Evolutionary conservation across 208 protist genomes (phyloP).

Genomic region (Naegleria lovaniensis): DNA sequence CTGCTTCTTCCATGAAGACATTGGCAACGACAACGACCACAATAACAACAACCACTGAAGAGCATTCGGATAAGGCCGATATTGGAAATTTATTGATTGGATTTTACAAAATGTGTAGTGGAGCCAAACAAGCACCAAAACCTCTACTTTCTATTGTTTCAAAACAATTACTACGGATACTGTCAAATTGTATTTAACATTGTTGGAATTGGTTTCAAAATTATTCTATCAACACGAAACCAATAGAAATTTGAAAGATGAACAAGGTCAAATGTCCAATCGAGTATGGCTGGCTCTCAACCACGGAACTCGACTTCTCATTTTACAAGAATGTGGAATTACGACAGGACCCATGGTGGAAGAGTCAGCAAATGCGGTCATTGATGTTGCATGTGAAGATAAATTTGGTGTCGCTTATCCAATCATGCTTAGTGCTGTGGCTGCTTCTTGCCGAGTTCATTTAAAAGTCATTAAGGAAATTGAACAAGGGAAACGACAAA

Average conservation of each 20-base stretch:
- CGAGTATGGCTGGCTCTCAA: background rate
- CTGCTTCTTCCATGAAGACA: too few relatives aligned
- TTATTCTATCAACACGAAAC: background rate
- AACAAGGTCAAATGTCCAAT: background rate
- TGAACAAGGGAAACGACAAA: background rate
- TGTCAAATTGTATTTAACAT: background rate
- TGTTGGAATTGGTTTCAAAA: background rate
- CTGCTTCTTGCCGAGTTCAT: background rate
- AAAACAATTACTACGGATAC: background rate
- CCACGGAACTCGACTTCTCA: background rate
- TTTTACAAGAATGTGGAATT: background rate
- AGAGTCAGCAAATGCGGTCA: background rate
- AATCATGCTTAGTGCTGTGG: background rate
- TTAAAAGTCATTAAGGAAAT: background rate
- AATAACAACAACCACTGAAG: too few relatives aligned
- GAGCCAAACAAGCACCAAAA: background rate
- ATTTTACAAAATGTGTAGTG: background rate
- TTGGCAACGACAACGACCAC: too few relatives aligned
- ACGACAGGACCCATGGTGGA: background rate
- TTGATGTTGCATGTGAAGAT: background rate
- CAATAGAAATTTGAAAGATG: background rate
- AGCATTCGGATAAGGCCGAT: background rate
- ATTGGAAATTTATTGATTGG: background rate
- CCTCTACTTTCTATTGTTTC: background rate
- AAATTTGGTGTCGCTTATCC: background rate